Conservation (phyloP, 306 rosid species). For the Boehmeria nivea region DNA sequence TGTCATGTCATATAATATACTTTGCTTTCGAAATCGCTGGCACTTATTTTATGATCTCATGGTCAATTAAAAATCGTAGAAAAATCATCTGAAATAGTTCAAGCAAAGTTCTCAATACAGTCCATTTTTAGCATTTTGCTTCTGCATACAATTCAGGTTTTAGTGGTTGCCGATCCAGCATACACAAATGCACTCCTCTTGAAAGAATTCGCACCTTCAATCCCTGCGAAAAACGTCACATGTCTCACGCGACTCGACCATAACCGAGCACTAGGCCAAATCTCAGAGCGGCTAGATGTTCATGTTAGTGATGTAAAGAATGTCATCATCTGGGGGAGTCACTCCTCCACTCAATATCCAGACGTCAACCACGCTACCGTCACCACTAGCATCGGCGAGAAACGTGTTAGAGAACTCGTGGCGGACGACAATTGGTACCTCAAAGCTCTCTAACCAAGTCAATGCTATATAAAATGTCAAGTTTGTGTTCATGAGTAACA, state of each 20-base stretch:
- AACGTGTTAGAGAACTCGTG: constrained; percentile 49
- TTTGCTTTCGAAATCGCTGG: no score
- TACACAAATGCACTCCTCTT: constrained; percentile 83
- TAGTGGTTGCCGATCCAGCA: constrained; percentile 95
- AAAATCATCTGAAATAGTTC: not conserved
- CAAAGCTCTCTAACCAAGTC: not conserved
- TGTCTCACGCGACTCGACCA: constrained; percentile 92
- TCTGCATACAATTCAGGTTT: constrained; percentile 36
- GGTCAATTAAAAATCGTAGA: not conserved
- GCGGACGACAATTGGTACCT: constrained; percentile 59
- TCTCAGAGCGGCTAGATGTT: constrained; percentile 67
- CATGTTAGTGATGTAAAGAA: constrained; percentile 68
- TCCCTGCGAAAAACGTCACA: constrained; percentile 70
- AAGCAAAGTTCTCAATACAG: no score
- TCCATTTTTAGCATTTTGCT: no score
- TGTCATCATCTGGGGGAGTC: constrained; percentile 90
- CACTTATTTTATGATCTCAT: no score
- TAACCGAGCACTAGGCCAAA: constrained; percentile 83
- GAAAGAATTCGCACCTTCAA: constrained; percentile 82
- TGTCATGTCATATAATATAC: no score
- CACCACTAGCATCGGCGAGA: constrained; percentile 24
- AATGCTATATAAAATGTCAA: not conserved
- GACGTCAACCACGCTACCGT: constrained; percentile 80
- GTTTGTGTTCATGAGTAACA: not conserved
- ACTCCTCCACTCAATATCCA: constrained; percentile 92